A percentile compares a stretch with the other conserved stretches of the same genome.
phyloP scores from a whole-genome alignment of 148 eudicot genomes.

The Diospyros kaki region DNA sequence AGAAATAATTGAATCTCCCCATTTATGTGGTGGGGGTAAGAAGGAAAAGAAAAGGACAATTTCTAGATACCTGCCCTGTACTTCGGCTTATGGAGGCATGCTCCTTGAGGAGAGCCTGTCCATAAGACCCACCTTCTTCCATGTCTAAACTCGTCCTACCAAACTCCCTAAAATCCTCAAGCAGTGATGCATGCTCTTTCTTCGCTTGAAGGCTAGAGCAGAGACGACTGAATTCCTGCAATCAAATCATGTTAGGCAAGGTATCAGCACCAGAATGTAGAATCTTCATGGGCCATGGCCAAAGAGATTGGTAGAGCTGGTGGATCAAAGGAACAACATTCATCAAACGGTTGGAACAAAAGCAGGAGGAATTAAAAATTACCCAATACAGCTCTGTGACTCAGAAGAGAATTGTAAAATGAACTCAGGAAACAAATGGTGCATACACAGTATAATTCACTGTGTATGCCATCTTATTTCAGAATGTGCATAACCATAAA shows the following conservation, averaged over 20 bases:
- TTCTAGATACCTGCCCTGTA: slow-evolving; percentile 67
- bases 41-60: neutral
- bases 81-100: slow-evolving; percentile 72
- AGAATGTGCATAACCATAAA: too few species aligned
- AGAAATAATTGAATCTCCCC: too few species aligned
- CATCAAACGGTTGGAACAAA: too few species aligned
- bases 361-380: too few species aligned
- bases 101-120: slow-evolving; percentile 73
- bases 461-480: too few species aligned
- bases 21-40: too few species aligned
- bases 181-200: slow-evolving; percentile 90
- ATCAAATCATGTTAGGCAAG: slow-evolving; percentile 23
- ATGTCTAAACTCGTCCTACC: slow-evolving; percentile 79
- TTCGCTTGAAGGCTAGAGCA: slow-evolving; percentile 87
- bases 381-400: too few species aligned
- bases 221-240: slow-evolving; percentile 88
- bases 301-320: too few species aligned
- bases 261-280: neutral
- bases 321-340: too few species aligned
- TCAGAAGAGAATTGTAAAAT: too few species aligned
- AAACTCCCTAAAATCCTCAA: slow-evolving; percentile 90
- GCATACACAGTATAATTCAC: too few species aligned
- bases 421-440: too few species aligned
- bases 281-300: neutral
- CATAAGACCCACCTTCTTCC: slow-evolving; percentile 70